Conservation (phyloP, 768 basidiomycete species). For the Sarcodon aspratus region DNA sequence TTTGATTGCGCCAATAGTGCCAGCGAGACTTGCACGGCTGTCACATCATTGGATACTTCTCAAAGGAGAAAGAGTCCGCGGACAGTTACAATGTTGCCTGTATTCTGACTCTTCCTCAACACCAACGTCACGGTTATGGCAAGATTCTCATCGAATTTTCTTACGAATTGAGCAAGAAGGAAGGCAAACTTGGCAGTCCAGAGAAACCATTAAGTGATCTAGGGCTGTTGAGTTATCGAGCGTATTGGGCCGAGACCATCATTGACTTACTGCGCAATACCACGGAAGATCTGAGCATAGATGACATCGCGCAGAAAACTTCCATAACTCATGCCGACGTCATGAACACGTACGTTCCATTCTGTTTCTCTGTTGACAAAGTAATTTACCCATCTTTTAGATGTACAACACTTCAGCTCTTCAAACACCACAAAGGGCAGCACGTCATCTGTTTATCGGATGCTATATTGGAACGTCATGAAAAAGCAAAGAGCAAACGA, state of each 20-base stretch:
- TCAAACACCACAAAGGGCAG: slow-evolving; percentile 93
- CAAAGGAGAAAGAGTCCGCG: slow-evolving; percentile 97
- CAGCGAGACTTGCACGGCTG: slow-evolving; percentile 83
- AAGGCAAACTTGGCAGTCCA: slow-evolving; percentile 90
- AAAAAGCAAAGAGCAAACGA: slow-evolving; percentile 71
- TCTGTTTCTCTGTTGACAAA: neutral
- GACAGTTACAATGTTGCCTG: slow-evolving; percentile 99
- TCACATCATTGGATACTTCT: slow-evolving; percentile 96
- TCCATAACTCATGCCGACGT: slow-evolving; percentile 92
- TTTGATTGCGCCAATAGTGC: slow-evolving; percentile 29
- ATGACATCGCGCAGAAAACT: slow-evolving; percentile 94
- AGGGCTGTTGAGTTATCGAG: slow-evolving; percentile 84
- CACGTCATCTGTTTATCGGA: slow-evolving; percentile 91
- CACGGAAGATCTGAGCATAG: slow-evolving; percentile 73
- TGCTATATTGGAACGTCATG: slow-evolving; percentile 82
- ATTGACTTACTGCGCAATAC: slow-evolving; percentile 75
- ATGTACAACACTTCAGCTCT: slow-evolving; percentile 86
- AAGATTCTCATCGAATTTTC: slow-evolving; percentile 96
- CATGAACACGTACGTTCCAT: slow-evolving; percentile 85
- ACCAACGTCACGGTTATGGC: slow-evolving; percentile 94
- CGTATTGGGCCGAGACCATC: slow-evolving; percentile 97
- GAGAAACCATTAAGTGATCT: slow-evolving; percentile 97
- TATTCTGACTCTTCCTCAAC: slow-evolving; percentile 96
- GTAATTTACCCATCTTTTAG: slow-evolving; percentile 27
- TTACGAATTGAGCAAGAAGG: slow-evolving; percentile 94